Conservation (phyloP, 225 moss, liverwort and hornwort species). For the Sphagnum tenellum region DNA sequence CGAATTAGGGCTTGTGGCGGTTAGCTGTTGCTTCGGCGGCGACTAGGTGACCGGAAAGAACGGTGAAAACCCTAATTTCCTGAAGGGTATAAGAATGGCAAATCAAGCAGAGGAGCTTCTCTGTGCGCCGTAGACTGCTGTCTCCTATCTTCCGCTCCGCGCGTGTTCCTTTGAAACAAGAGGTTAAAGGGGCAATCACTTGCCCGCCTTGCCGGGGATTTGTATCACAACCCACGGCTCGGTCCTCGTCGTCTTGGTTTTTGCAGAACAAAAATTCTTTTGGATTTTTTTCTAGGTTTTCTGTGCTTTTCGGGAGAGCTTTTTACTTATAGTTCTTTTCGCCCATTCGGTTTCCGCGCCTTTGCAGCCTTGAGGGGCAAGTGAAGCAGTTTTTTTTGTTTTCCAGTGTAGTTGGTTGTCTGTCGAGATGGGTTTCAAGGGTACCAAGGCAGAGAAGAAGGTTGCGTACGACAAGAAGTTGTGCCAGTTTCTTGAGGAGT, state of each 20-base stretch:
- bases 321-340: neutral
- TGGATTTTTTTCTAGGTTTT: neutral
- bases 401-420: too few species aligned
- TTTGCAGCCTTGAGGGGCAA: too few species aligned
- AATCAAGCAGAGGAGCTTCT: too few species aligned
- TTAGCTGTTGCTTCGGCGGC: too few species aligned
- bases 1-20: too few species aligned
- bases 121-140: too few species aligned
- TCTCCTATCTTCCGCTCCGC: too few species aligned
- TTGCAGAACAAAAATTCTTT: neutral
- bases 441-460: slow-evolving; percentile 94
- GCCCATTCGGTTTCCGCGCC: too few species aligned
- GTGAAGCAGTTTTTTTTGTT: too few species aligned
- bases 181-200: slow-evolving; percentile 46
- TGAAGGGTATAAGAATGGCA: too few species aligned
- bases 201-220: slow-evolving; percentile 53
- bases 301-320: neutral
- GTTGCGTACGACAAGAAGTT: slow-evolving; percentile 66
- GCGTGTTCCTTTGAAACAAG: slow-evolving; percentile 3
- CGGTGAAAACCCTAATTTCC: too few species aligned
- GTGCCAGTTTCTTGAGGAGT: slow-evolving; percentile 68
- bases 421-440: slow-evolving; percentile 81
- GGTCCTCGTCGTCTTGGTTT: slow-evolving; percentile 17
- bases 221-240: slow-evolving; percentile 21
- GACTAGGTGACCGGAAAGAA: too few species aligned